Base-by-base conservation (phyloP, 192 early-diverging fungal genomes). In the Gamsiella multidivaricata region DNA sequence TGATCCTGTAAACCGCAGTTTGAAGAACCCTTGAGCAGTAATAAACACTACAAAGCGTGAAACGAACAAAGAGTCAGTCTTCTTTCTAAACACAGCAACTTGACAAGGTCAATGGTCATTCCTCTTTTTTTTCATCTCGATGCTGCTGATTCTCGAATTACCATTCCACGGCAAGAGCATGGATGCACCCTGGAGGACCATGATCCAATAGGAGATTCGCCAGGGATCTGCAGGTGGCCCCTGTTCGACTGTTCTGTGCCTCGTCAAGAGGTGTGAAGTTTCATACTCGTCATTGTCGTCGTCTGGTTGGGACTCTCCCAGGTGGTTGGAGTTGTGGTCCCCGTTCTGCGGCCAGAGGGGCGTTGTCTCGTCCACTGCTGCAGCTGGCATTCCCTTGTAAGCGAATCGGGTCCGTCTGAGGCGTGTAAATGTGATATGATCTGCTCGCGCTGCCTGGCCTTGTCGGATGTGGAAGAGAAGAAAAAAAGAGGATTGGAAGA, bases 81-180 rank as follows among this genome's bases (percentile, higher is more conserved):
- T 0, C 5, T 45, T 5, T 32, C 20, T 54, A 25, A 39, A 55
- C 18, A 23, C 26, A 47, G 14, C 12, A 29, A 31, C 15, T n/a
- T 1, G n/a, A 54, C 51, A 14, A 7, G 28, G 5, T 28, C 61
- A 37, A 51, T 43, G 5, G 20, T 12, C 32, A 4, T 25, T 5
- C 41, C 37, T 15, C n/a, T n/a, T n/a, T n/a, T n/a, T n/a, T n/a
- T n/a, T n/a, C n/a, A n/a, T n/a, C n/a, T n/a, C n/a, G n/a, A n/a
- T n/a, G n/a, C n/a, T n/a, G n/a, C n/a, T n/a, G n/a, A n/a, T n/a
- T 8, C 34, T n/a, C 32, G 14, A 2, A 18, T 29, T 81, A 87
- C 86, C 87, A 80, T 94, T 94, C 93, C 93, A 94, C 29, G 92
- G 90, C 33, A 94, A 70, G 41, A 94, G 80, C 70, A 91, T 89